Evolutionary conservation across 2,329 filamentous ascomycete species (phyloP), one percentile per base, ranked within the genome.

Genomic region (Clonostachys rhizophaga): DNA sequence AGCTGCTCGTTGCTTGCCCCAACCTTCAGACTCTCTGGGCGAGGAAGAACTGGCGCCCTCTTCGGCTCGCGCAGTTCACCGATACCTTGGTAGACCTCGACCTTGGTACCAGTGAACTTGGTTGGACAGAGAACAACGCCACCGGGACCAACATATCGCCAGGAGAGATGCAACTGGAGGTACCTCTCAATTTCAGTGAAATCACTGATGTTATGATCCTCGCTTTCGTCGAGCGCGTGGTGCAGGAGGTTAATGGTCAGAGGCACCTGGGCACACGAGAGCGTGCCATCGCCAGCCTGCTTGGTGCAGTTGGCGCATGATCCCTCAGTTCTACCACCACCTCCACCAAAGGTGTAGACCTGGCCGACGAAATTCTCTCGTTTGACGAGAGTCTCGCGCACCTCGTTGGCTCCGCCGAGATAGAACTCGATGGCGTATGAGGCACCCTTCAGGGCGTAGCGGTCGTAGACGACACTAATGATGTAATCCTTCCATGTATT

Each of bases 381-480:
- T 30, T 30, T 30, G 24, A 30, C 24, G 14, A 18, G 36, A 18
- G 14, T n/a, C 14, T n/a, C 36, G 44, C 14, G n/a, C 17, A 13
- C 13, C 20, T 37, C 18, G 1, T 30, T 30, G 10, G 49, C 49
- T 30, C 24, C 24, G 2, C 51, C 51, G 6, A 53, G 50, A 14
- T 34, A 53, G 24, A 53, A 53, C 14, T 53, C 39, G 9, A 53
- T 52, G 4, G n/a, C 7, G 34, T 53, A 53, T 1, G 51, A 51
- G 6, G 18, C n/a, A 2, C 51, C 51, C 2, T 49, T 42, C 6
- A 53, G 43, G 1, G 51, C 51, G 13, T 48, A 53, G 6, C 50
- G 44, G 5, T 53, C 50, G n/a, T 52, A 53, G n/a, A 50, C 30
- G 20, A 51, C 47, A 17, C 39, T 49, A 47, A 52, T 48, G 30